phyloP scores from a whole-genome alignment of 352 stramenopile genomes.

The Globisporangium ultimum region DNA sequence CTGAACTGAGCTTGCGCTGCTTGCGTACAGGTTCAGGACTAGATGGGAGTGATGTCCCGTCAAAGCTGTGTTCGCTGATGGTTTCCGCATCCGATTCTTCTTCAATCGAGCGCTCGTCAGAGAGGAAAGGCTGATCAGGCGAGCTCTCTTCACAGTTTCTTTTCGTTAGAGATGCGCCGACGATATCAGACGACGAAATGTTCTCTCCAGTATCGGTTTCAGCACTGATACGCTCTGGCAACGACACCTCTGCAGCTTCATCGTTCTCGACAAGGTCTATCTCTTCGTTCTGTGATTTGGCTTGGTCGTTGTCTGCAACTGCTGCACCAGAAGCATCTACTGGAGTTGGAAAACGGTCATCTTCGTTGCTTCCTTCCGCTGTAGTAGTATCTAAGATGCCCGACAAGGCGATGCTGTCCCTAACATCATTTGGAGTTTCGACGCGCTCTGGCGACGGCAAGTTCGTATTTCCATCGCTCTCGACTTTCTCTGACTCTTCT shows the following conservation, averaged over 20 bases:
- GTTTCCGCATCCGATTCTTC: not conserved
- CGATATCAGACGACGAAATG: not conserved
- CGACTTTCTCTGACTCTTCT: not conserved
- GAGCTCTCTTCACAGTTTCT: not conserved
- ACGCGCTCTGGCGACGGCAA: not conserved
- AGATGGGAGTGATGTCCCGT: not conserved
- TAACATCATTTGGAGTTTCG: not conserved
- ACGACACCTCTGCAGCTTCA: no score
- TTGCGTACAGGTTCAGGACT: not conserved
- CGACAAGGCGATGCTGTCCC: no score
- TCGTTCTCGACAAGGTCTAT: no score
- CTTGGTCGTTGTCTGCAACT: no score
- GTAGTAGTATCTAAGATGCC: no score
- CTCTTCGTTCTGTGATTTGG: no score
- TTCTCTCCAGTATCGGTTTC: no score
- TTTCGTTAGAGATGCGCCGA: not conserved
- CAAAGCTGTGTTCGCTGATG: not conserved
- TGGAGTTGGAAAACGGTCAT: no score
- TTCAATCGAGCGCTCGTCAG: not conserved
- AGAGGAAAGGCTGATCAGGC: not conserved
- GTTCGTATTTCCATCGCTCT: not conserved
- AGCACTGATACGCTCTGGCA: no score
- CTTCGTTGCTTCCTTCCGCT: no score
- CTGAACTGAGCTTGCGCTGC: not conserved
- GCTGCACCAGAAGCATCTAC: no score